Evolutionary conservation across 2,329 filamentous ascomycete genomes (phyloP), one percentile per base, ranked within the genome.

Genomic region (Rugonectria rugulosa): DNA sequence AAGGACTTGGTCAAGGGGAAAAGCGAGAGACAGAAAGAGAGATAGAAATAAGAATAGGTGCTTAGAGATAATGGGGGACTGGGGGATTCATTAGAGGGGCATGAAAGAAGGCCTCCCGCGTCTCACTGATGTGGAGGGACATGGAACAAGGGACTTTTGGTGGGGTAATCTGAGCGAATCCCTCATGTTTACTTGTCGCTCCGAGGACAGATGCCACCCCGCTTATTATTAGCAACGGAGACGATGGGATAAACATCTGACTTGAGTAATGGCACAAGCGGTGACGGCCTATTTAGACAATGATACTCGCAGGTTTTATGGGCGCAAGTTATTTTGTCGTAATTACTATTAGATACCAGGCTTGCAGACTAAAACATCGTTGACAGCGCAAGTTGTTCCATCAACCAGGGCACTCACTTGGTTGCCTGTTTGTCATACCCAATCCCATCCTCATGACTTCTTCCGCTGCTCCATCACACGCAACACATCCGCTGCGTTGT

Each of bases 401-500:
- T n/a, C n/a, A n/a, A n/a, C n/a, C n/a, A n/a, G n/a, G n/a, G n/a
- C n/a, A n/a, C n/a, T n/a, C n/a, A n/a, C n/a, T n/a, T n/a, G n/a
- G n/a, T n/a, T n/a, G n/a, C n/a, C n/a, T n/a, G n/a, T n/a, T n/a
- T n/a, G n/a, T n/a, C n/a, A n/a, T n/a, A n/a, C n/a, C n/a, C n/a
- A n/a, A n/a, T n/a, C 38, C 14, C 3, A 5, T 14, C 32, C 21
- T 67, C 53, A 68, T 53, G 57, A 58, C 64, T 70, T 70, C 65
- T 81, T 82, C 40, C 79, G 77, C 66, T 80, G 76, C 68, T 95
- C 89, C 66, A 97, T 83, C 23, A 92, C 90, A 54, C 84, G 84
- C 79, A 96, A 77, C 49, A 97, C 91, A 78, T 96, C 91, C 5
- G 83, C 84, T 12, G 86, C 90, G 73, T 81, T 94, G 69, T 98